Conservation (phyloP, 441 rosid genomes). For the Erodium texanum region DNA sequence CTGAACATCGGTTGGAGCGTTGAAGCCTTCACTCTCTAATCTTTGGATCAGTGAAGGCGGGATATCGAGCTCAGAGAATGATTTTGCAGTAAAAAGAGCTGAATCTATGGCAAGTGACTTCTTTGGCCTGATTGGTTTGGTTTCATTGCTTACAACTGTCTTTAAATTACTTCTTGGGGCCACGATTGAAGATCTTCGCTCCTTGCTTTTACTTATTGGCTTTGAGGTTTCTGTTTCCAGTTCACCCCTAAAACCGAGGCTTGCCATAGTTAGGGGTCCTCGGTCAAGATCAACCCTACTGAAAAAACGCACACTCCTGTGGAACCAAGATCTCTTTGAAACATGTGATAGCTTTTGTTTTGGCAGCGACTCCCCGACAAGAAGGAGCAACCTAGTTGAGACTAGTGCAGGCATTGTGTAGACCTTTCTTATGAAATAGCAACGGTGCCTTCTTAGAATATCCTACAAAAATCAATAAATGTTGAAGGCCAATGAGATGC, state of each 20-base stretch:
- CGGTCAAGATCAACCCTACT: slow-evolving; percentile 28
- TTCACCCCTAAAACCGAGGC: slow-evolving; percentile 39
- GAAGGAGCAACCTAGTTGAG: slow-evolving; percentile 55
- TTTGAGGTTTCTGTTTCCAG: slow-evolving; percentile 22
- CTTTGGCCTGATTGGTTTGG: slow-evolving; percentile 29
- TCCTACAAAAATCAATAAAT: slow-evolving; percentile 14
- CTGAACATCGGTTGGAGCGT: slow-evolving; percentile 78
- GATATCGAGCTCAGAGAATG: slow-evolving; percentile 80
- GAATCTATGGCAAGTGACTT: slow-evolving; percentile 35
- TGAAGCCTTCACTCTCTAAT: slow-evolving; percentile 63
- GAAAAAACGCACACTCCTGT: slow-evolving; percentile 29
- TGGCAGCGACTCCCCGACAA: slow-evolving; percentile 42
- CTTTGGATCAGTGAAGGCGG: slow-evolving; percentile 54
- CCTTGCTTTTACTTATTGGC: slow-evolving; percentile 25
- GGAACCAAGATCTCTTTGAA: slow-evolving; percentile 35
- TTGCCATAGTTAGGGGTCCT: slow-evolving; percentile 53
- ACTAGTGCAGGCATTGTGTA: slow-evolving; percentile 36
- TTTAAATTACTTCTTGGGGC: slow-evolving; percentile 32
- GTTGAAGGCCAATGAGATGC: not conserved
- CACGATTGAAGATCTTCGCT: slow-evolving; percentile 24
- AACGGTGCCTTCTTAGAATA: not conserved
- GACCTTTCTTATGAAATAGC: not conserved
- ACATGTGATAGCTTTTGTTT: slow-evolving; percentile 32
- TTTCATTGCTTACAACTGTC: not conserved
- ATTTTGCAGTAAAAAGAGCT: slow-evolving; percentile 57